Evolutionary conservation across 495 filamentous ascomycete genomes (phyloP).

Genomic region (Podospora didyma): DNA sequence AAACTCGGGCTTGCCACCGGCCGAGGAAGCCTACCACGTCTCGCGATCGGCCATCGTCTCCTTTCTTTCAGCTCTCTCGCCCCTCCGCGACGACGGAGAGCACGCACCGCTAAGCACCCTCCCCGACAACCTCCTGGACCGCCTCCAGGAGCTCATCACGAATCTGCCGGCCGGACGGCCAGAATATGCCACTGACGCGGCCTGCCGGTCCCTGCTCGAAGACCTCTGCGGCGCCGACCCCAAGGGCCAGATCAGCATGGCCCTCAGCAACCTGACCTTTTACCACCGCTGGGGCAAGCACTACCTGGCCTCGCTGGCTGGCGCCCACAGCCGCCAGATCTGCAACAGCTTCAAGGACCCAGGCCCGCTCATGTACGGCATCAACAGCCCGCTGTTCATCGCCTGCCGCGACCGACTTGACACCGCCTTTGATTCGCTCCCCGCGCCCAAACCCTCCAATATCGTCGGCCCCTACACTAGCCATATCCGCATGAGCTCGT

Average conservation of each 20-base stretch:
- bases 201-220: slow-evolving; percentile 31
- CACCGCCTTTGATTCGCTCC: slow-evolving; percentile 34
- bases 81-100: slow-evolving; percentile 20
- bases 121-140: neutral
- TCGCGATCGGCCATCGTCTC: slow-evolving; percentile 38
- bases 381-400: slow-evolving; percentile 31
- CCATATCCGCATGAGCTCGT: slow-evolving; percentile 27
- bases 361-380: slow-evolving; percentile 39
- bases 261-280: slow-evolving; percentile 22
- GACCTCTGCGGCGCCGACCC: slow-evolving; percentile 29
- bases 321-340: slow-evolving; percentile 39
- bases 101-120: slow-evolving; percentile 17
- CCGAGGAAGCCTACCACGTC: slow-evolving; percentile 36
- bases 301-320: slow-evolving; percentile 40
- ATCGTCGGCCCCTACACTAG: neutral
- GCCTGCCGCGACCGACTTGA: slow-evolving; percentile 35
- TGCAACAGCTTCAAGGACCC: slow-evolving; percentile 47
- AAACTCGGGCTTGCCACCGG: neutral
- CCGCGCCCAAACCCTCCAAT: slow-evolving; percentile 29
- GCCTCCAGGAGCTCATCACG: slow-evolving; percentile 18
- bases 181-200: slow-evolving; percentile 8
- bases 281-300: slow-evolving; percentile 40
- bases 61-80: slow-evolving; percentile 34
- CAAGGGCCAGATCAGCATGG: slow-evolving; percentile 35
- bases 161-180: slow-evolving; percentile 24